Percentiles rank a stretch among this genome's conserved stretches.
Conservation (phyloP, 2,329 filamentous ascomycete genomes). For the Fusarium praegraminearum region DNA sequence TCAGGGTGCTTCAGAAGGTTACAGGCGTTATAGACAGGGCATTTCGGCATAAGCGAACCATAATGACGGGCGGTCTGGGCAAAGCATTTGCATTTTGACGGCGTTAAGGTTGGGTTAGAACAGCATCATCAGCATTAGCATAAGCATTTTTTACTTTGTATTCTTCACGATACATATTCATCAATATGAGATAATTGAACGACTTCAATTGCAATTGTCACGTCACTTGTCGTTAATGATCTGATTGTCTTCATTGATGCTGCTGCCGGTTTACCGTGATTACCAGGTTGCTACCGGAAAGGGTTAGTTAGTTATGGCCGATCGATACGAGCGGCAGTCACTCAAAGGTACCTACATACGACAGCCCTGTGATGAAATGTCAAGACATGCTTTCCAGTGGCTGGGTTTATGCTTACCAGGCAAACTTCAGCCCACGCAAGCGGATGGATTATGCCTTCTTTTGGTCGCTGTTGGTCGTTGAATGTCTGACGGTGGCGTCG, state of each 20-base stretch:
- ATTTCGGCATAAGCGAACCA: conserved; percentile 13
- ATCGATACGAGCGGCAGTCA: not conserved
- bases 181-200: not conserved
- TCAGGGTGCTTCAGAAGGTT: conserved; percentile 25
- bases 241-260: not conserved
- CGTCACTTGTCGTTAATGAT: not conserved
- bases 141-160: not conserved
- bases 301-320: not conserved
- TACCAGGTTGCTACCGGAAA: not conserved
- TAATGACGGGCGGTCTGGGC: not conserved
- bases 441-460: not conserved
- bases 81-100: conserved; percentile 3
- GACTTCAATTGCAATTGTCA: not conserved
- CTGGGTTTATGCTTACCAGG: not conserved
- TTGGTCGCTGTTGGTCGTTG: not conserved
- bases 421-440: not conserved
- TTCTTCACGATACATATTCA: not conserved
- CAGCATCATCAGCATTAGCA: not conserved
- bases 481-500: not conserved
- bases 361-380: not conserved
- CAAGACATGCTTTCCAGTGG: not conserved
- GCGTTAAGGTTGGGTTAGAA: conserved; percentile 13
- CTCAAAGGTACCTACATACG: not conserved
- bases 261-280: not conserved
- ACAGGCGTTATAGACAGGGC: conserved; percentile 34